Conservation (phyloP, 768 basidiomycete species). For the Amanita rimosa region DNA sequence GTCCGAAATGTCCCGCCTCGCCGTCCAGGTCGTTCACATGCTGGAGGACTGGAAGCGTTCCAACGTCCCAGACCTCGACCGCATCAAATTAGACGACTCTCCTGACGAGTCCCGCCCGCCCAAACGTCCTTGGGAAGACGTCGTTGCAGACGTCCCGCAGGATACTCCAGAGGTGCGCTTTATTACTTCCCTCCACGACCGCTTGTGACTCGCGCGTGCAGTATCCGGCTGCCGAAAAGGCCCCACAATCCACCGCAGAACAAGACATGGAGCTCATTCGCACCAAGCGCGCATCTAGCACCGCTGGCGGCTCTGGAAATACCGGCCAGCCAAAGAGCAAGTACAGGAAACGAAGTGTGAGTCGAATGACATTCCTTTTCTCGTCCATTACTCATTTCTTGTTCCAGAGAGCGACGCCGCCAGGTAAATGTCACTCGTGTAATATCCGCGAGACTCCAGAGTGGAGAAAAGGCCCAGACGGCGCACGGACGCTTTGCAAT, state of each 20-base stretch:
- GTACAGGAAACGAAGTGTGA: constrained; percentile 78
- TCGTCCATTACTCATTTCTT: constrained; percentile 5
- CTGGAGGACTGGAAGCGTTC: constrained; percentile 48
- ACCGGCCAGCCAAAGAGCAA: constrained; percentile 61
- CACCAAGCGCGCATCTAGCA: constrained; percentile 66
- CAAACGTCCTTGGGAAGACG: constrained; percentile 75
- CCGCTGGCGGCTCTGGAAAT: constrained; percentile 39
- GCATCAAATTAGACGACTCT: constrained; percentile 16
- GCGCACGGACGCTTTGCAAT: constrained; percentile 75
- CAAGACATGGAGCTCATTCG: constrained; percentile 82
- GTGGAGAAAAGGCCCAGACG: constrained; percentile 79
- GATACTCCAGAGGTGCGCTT: constrained; percentile 20
- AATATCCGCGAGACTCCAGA: constrained; percentile 85
- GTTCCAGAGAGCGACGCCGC: constrained; percentile 68
- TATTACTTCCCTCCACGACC: neutral
- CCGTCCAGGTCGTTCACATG: constrained; percentile 55
- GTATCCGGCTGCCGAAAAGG: constrained; percentile 16
- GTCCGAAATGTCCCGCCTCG: constrained; percentile 58
- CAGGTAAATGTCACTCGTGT: constrained; percentile 81
- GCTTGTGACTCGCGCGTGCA: neutral
- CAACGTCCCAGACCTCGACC: constrained; percentile 24
- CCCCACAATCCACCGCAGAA: constrained; percentile 53
- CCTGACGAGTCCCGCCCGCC: constrained; percentile 43
- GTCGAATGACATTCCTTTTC: constrained; percentile 17
- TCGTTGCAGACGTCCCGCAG: constrained; percentile 34